These are phyloP conservation scores for Punica granatum DNA, from an alignment of 345 rosid genomes.

Conservation along the genomic window DNA sequence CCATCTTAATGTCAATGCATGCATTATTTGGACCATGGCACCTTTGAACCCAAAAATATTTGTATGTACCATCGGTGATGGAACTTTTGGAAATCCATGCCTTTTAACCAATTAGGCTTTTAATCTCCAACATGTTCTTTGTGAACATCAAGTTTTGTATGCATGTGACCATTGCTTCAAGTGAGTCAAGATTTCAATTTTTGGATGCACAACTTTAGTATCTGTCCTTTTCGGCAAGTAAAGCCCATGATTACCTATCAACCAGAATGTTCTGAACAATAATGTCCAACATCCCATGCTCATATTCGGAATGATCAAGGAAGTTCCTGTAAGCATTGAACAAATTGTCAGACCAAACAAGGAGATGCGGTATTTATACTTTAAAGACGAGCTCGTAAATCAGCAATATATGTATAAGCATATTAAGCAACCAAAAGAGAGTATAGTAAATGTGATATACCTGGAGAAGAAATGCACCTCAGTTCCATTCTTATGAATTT, in stretches of 20 bases:
- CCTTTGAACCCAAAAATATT: not conserved
- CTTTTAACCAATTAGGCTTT: not conserved
- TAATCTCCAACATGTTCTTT: not conserved
- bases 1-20: too few relatives aligned
- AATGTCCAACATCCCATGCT: slow-evolving; percentile 66
- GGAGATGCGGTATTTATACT: not conserved
- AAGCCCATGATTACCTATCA: slow-evolving; percentile 45
- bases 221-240: not conserved
- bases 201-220: not conserved
- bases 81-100: not conserved
- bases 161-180: not conserved
- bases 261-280: slow-evolving; percentile 54
- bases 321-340: slow-evolving; percentile 52
- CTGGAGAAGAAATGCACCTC: slow-evolving; percentile 79
- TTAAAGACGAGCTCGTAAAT: not conserved
- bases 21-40: not conserved
- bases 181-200: not conserved
- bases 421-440: not conserved
- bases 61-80: not conserved
- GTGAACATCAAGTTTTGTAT: not conserved
- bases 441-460: slow-evolving; percentile 18
- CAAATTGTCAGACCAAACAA: not conserved
- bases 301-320: slow-evolving; percentile 92
- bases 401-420: not conserved
- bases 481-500: slow-evolving; percentile 79